These are phyloP conservation scores for Hygrocybe coccinea DNA, from an alignment of 768 basidiomycete genomes.

Conservation along the genomic window DNA sequence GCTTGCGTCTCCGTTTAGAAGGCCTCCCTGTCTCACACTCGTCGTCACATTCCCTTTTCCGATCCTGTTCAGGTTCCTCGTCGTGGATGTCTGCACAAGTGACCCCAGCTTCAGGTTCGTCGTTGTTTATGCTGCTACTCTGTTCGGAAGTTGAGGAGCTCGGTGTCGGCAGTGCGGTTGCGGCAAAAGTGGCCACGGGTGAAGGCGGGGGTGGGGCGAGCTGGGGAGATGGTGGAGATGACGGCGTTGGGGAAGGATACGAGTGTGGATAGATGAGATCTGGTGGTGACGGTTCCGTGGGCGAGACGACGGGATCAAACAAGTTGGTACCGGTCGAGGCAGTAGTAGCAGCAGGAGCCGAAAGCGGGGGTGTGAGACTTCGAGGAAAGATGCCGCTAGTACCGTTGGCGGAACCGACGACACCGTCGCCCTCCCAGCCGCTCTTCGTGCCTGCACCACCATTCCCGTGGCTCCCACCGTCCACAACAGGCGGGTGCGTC, in stretches of 20 bases:
- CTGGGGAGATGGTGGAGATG: background rate
- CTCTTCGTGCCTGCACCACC: background rate
- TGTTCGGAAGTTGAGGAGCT: background rate
- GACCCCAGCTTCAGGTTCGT: background rate
- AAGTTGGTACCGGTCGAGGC: background rate
- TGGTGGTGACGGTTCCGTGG: background rate
- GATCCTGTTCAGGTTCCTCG: background rate
- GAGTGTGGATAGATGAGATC: background rate
- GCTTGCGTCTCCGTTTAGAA: slow-evolving; percentile 4
- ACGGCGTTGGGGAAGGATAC: background rate
- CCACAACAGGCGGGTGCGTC: background rate
- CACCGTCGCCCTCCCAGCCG: slow-evolving; percentile 1
- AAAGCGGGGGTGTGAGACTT: background rate
- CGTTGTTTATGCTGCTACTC: too few relatives aligned
- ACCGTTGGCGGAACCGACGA: background rate
- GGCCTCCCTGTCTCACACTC: background rate
- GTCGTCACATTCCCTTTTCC: background rate
- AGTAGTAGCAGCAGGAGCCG: background rate
- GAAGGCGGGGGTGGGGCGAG: background rate
- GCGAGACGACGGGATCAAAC: background rate
- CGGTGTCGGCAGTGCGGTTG: background rate
- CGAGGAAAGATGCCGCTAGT: background rate
- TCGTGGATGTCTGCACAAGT: background rate
- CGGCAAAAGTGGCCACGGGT: background rate
- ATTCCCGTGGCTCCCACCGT: background rate